Base-by-base conservation (phyloP, 2,329 filamentous ascomycete species). In the Penicillium olsonii region DNA sequence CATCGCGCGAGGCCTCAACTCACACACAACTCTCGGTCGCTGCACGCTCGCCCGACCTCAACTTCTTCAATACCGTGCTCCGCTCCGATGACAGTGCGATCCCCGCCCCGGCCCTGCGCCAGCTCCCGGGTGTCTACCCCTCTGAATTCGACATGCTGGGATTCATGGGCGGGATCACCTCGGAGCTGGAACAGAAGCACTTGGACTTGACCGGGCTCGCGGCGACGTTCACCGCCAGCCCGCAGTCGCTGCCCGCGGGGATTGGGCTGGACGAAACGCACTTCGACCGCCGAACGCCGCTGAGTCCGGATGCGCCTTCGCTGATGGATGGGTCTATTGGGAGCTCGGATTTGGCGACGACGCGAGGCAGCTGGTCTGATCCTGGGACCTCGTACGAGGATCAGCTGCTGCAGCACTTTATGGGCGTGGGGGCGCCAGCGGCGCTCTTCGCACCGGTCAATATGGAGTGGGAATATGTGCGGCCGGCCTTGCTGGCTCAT, bases 101-200 rank as follows among this genome's bases (percentile, higher is more conserved):
- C 14, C 53, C 54, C 1, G 49, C 55, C 8, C 27, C 50, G 12
- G 42, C 39, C 9, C 43, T 53, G 7, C 49, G 47, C 27, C 41
- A 48, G 27, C 39, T 56, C 4, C 44, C 48, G 5, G 22, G 45
- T 15, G 47, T 52, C 5, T n/a, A 52, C 31, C 43, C 44, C 37
- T 12, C 27, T 48, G n/a, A 59, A 60, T 69, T 69, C 44, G 67
- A 70, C 45, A 69, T 70, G 58, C 63, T 68, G n/a, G 57, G 61
- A 2, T 69, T 69, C 33, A 70, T 69, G 43, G 66, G 67, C n/a
- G 67, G 63, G 2, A 67, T 69, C 10, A 68, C 65, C 3, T 67
- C 65, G 2, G 67, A 69, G 35, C 52, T 70, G 19, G 61, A 69
- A 29, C 67, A 68, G 43, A 70, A 66, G 43, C 67, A 69, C 43